Base-by-base conservation (phyloP, 768 basidiomycete species). In the Hygrophorus russula region DNA sequence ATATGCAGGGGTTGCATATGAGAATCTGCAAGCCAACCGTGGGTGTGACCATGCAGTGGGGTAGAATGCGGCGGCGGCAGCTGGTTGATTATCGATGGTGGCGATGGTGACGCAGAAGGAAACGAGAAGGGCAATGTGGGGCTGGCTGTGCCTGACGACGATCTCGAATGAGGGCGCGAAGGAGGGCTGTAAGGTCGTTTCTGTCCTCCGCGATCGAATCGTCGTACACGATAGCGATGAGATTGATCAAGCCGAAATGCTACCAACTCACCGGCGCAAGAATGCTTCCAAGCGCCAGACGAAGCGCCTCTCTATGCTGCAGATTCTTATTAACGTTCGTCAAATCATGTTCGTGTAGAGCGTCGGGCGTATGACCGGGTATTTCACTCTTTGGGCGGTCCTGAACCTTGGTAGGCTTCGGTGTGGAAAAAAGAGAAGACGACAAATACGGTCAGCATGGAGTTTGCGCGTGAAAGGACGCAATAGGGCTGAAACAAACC, bases 251-350 rank as follows among this genome's bases (percentile, higher is more conserved):
- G n/a, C 24, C 12, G 11, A 14, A 29, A 28, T 14, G 39, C 40
- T 36, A 38, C 33, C 32, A 44, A 67, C 76, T 59, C 54, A 79
- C 77, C 48, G 77, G 76, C 9, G 71, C 61, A 10, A 81, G 58
- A 34, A 81, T 78, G 51, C 74, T 76, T 15, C 78, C 78, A 41
- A 81, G 57, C 0, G 73, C 76, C 19, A 77, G 67, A 30, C 73
- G 64, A 18, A 79, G 60, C 6, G 73, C 70, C 45, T 74, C 70
- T 35, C 65, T 65, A 47, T 73, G 70, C 42, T 66, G 64, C 2
- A 58, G 53, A 46, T 66, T 58, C 42, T 59, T 56, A 52, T 58
- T 55, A 47, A 57, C 31, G 20, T 50, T 50, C 18, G 48, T 51
- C 36, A 50, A 49, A 39, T 55, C 54, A 35, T 58, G 56, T 14